Conservation (phyloP, 202 grass and related monocot genomes). For the Zizania palustris region DNA sequence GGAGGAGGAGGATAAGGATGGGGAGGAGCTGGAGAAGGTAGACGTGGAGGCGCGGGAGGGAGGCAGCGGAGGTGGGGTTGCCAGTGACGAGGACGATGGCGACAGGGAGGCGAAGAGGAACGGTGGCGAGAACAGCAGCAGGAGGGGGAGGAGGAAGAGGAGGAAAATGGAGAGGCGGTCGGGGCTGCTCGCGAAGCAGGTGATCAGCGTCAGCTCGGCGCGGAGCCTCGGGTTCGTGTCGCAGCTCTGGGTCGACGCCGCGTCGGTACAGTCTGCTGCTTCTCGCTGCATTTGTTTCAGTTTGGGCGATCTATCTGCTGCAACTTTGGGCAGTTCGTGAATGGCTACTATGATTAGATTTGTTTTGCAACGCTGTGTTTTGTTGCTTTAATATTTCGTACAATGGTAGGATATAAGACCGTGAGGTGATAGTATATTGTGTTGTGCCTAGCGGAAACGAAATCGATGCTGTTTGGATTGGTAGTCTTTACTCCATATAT, state of each 20-base stretch:
- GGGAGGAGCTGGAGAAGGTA: neutral
- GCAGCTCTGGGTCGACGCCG: conserved; percentile 87
- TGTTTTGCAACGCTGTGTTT: neutral
- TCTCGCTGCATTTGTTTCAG: conserved; percentile 23
- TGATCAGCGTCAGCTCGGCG: conserved; percentile 78
- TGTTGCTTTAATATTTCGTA: neutral
- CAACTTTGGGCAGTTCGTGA: neutral
- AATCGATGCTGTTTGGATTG: neutral
- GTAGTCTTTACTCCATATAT: conserved; percentile 13
- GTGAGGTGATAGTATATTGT: neutral
- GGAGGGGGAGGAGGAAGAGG: conserved; percentile 23
- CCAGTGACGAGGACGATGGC: conserved; percentile 24
- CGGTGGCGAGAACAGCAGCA: conserved; percentile 24
- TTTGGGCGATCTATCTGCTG: conserved; percentile 1
- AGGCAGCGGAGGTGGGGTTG: conserved; percentile 43
- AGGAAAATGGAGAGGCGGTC: conserved; percentile 71
- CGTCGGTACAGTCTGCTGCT: conserved; percentile 48
- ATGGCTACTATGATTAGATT: neutral
- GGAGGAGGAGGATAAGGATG: conserved; percentile 39
- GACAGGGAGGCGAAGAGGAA: conserved; percentile 24
- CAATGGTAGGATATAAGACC: neutral
- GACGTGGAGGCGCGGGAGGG: conserved; percentile 21
- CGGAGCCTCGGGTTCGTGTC: conserved; percentile 88
- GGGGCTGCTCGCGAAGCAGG: conserved; percentile 86
- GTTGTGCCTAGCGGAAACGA: neutral